Evolutionary conservation across 768 basidiomycete genomes (phyloP), one percentile per base, ranked within the genome.

Genomic region (Pleurotus pulmonarius): DNA sequence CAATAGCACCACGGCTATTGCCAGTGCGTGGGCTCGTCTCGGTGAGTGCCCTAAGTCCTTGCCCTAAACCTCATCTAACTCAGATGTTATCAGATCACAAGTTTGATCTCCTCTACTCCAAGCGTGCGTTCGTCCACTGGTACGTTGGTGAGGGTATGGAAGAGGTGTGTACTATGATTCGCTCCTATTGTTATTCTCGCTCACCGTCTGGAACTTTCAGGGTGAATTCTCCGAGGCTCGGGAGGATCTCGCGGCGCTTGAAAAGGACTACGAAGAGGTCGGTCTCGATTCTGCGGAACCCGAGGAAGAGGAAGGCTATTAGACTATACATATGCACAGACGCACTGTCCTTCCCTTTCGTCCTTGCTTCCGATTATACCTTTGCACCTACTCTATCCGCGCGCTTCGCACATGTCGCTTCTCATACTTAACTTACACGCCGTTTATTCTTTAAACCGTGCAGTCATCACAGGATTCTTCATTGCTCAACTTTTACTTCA

Each of bases 121-220:
- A 92, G 73, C 90, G 91, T 71, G 92, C 92, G 47, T 92, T 92
- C 60, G 88, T 90, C 20, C 88, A 91, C 71, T 90, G 93, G 94
- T 96, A 95, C 67, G 95, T 97, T 60, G 95, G 95, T 69, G 95
- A 98, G 76, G 96, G 96, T 79, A 98, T 98, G 96, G 96, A 98
- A 70, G 96, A 98, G 80, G 83, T 77, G 59, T 25, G 70, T 60
- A 8, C 25, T 24, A 13, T 39, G 7, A 22, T 1, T 24, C 37
- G 22, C 15, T 34, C 18, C 11, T 41, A n/a, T 26, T 15, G 24
- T 1, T 11, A 34, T 34, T 8, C 29, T 11, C 20, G 49, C 16
- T 56, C 18, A 45, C 16, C 40, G 16, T 9, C n/a, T n/a, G 9
- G 24, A 11, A 26, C 1, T 37, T 18, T 43, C 59, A 85, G 83